Evolutionary conservation across 208 protist species (phyloP).

Genomic region (Borovskyia barvae): DNA sequence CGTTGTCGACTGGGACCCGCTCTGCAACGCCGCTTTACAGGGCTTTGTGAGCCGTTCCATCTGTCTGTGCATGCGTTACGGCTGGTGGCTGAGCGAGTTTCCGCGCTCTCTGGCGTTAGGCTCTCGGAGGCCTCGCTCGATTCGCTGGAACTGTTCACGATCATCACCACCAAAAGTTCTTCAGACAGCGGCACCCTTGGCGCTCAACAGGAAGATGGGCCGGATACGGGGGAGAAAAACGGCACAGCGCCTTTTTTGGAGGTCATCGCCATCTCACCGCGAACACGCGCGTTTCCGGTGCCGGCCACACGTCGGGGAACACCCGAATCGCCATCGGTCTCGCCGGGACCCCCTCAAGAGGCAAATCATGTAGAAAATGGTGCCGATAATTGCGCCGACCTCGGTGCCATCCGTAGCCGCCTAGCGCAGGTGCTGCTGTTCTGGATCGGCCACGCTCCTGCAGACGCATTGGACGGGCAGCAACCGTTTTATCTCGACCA

Average conservation of each 20-base stretch:
- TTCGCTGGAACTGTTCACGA: conserved; percentile 21
- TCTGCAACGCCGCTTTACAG: conserved; percentile 43
- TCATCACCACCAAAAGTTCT: not conserved
- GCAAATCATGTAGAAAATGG: too few relatives aligned
- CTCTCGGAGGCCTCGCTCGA: conserved; percentile 39
- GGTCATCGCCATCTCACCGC: conserved; percentile 13
- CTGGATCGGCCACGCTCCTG: conserved; percentile 74
- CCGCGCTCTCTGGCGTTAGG: conserved; percentile 44
- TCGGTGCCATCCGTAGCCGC: conserved; percentile 10
- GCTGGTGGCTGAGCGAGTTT: conserved; percentile 50
- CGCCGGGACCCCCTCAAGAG: too few relatives aligned
- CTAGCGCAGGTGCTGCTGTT: conserved; percentile 71
- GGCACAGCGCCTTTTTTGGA: conserved; percentile 19
- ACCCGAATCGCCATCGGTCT: too few relatives aligned
- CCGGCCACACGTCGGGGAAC: too few relatives aligned
- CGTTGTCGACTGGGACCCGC: conserved; percentile 57
- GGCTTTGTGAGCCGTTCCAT: conserved; percentile 51
- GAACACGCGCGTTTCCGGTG: conserved; percentile 11
- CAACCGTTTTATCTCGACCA: conserved; percentile 76
- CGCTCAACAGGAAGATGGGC: not conserved
- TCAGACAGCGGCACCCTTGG: not conserved
- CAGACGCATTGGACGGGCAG: conserved; percentile 22
- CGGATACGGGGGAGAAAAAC: not conserved
- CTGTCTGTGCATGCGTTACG: conserved; percentile 44
- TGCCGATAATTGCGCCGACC: too few relatives aligned